Base-by-base conservation (phyloP, 306 rosid genomes). In the Trifolium subterraneum region DNA sequence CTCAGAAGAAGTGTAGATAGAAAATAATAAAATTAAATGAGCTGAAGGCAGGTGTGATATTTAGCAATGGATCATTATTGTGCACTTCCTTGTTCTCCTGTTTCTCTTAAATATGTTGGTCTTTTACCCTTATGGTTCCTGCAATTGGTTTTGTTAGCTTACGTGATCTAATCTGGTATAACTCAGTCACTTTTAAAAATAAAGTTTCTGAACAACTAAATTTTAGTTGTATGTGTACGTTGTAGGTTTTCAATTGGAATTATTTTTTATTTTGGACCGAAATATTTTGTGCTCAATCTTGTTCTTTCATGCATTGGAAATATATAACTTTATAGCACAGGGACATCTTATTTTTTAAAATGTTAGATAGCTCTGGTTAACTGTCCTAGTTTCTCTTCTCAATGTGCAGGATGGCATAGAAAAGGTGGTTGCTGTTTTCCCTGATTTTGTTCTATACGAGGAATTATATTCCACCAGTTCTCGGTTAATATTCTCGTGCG, bases 361-460 rank as follows among this genome's bases (percentile, higher is more conserved):
- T 62, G 67, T 50, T 73, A 36, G 67, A 23, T 45, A 14, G n/a
- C 65, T 78, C 29, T 45, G 36, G 61, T 56, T 25, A 51, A 73
- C 51, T 16, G 36, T 16, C 31, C 39, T 27, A 20, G 61, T 68
- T 75, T 54, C 70, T 62, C 70, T 67, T 84, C 52, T 60, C 65
- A 29, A 45, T 60, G 66, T 74, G 85, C 90, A 88, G 92, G 81
- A 86, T 80, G 70, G 2, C 71, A 50, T 36, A 39, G 72, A 81
- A 61, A 74, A 58, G 77, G 71, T 58, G 54, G 86, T 88, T 60
- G 63, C 44, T 58, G 83, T 86, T 70, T 64, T 52, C 77, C 90
- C 93, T 39, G 86, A 85, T 85, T 81, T 78, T 69, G 54, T 86
- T 79, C 50, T 19, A n/a, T 85, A 78, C 71, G 84, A 77, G 64